These are phyloP conservation scores for Russula sp. DNA, from an alignment of 768 basidiomycete genomes.

Conservation along the genomic window DNA sequence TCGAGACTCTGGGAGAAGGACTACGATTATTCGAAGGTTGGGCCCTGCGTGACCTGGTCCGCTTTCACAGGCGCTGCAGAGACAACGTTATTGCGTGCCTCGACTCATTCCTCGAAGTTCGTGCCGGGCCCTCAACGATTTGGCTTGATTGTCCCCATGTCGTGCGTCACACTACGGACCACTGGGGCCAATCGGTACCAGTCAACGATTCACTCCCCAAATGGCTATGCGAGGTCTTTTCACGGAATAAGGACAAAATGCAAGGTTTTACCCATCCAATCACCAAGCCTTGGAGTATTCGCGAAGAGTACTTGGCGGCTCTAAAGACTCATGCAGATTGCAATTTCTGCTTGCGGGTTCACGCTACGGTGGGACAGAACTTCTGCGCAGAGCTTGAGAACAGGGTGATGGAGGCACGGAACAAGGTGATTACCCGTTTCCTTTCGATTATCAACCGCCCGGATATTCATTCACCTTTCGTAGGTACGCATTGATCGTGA, in stretches of 20 bases:
- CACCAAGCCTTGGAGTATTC: not conserved
- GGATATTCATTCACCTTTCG: not conserved
- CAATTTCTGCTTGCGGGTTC: not conserved
- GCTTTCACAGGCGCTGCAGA: constrained; percentile 1
- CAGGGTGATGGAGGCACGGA: not conserved
- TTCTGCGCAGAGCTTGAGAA: not conserved
- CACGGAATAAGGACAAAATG: too few species aligned
- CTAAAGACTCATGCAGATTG: not conserved
- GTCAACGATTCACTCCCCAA: not conserved
- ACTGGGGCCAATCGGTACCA: not conserved
- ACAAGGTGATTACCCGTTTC: not conserved
- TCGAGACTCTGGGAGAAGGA: constrained; percentile 1
- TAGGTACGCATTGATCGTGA: not conserved
- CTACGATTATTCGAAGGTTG: constrained; percentile 3
- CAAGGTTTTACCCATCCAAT: not conserved
- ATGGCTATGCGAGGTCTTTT: not conserved
- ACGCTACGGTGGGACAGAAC: not conserved
- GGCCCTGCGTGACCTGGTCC: constrained; percentile 2
- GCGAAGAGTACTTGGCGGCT: not conserved
- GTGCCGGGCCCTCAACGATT: not conserved
- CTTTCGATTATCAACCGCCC: too few species aligned
- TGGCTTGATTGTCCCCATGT: not conserved
- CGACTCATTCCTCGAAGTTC: not conserved
- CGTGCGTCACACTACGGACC: too few species aligned
- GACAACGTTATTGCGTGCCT: not conserved